Conservation (phyloP, 495 filamentous ascomycete species). For the Echria macrotheca region DNA sequence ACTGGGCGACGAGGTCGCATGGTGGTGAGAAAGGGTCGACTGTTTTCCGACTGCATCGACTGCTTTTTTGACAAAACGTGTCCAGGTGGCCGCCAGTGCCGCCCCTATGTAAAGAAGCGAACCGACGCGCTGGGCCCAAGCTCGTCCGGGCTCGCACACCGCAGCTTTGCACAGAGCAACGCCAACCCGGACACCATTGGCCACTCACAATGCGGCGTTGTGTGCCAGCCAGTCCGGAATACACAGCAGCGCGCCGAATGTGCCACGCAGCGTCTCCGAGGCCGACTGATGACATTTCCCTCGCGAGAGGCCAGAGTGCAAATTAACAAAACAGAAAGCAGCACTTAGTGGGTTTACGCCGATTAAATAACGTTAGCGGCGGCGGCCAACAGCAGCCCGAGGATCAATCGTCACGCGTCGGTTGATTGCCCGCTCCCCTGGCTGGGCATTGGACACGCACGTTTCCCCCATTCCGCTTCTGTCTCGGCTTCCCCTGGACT, state of each 20-base stretch:
- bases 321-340: neutral
- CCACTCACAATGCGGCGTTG: conserved; percentile 19
- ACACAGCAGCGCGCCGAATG: neutral
- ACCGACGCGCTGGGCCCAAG: conserved; percentile 1
- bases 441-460: conserved; percentile 7
- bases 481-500: conserved; percentile 26
- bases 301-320: neutral
- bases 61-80: too few species aligned
- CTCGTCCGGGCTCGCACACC: neutral
- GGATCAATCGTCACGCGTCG: conserved; percentile 16
- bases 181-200: conserved; percentile 15
- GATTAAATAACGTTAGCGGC: conserved; percentile 13
- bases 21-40: neutral
- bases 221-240: conserved; percentile 14
- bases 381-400: conserved; percentile 18
- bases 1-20: neutral
- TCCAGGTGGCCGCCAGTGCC: neutral
- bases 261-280: neutral
- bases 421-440: conserved; percentile 20
- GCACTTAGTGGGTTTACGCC: conserved; percentile 8
- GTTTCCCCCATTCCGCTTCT: conserved; percentile 22
- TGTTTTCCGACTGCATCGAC: too few species aligned
- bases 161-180: neutral
- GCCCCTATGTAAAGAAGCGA: neutral
- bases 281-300: neutral